Evolutionary conservation across 2,329 filamentous ascomycete species (phyloP), one percentile per base, ranked within the genome.

Genomic region (Dichotomopilus funicola): DNA sequence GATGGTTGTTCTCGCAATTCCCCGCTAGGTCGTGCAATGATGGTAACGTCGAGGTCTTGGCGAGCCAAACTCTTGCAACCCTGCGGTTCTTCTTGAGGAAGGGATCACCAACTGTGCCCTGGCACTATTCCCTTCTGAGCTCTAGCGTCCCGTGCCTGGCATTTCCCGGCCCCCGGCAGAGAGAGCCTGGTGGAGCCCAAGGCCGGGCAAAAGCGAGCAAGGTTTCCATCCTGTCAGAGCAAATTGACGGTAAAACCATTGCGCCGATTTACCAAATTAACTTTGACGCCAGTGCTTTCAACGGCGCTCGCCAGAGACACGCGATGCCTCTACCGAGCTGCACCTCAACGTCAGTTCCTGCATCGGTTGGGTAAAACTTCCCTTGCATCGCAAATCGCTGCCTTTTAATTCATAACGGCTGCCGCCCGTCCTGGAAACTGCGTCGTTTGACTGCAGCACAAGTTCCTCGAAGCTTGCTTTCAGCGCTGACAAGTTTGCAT

Each of bases 101-200:
- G 51, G 13, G 58, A 62, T 62, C 59, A 37, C 47, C 60, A 43
- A 7, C 31, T 40, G 19, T 33, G 40, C 33, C 54, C 54, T 59
- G 53, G 36, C 10, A 35, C 43, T 7, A 51, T 46, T 4, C 49
- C 50, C 12, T 7, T 40, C 12, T 49, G 35, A 12, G 55, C 53
- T 10, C n/a, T 40, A 49, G 48, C 51, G 47, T 35, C 6, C 3
- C 11, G 40, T 34, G 27, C 42, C 43, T 42, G 42, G 33, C 31
- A 46, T 46, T 51, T 51, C 8, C 44, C 40, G 34, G 19, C 27
- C 37, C 53, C 37, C 13, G 49, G 47, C 35, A 34, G 11, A 45
- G 47, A 27, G 42, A 44, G 42, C 5, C 13, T 10, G 31, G 42
- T 44, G 19, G 41, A 8, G 42, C 50, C 37, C 38, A 42, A 33